Evolutionary conservation across 2,329 filamentous ascomycete species (phyloP), one percentile per base, ranked within the genome.

Genomic region (Aspergillus calidoustus): DNA sequence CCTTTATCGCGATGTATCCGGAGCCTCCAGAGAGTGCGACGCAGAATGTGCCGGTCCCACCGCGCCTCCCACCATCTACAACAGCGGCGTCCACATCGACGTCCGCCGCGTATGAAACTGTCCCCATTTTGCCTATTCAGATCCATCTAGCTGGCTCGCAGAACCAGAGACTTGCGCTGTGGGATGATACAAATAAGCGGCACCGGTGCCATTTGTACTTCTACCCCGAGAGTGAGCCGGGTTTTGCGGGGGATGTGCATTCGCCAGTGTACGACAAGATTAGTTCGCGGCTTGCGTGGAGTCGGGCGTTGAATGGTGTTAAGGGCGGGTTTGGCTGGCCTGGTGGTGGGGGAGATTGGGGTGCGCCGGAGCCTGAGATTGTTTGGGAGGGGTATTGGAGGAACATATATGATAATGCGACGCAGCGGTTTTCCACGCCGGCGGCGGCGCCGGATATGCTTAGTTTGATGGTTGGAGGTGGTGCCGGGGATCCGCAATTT

Each of bases 181-280:
- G 68, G 56, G 63, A 66, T n/a, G 60, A 63, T 15, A 76, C 70
- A 54, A 65, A 63, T 30, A 75, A 73, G 59, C 67, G 70, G 5
- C 73, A 75, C 52, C 67, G 68, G 11, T 75, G 73, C 48, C 66
- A 75, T 53, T 57, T 81, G 13, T 87, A 83, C 71, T 79, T 80
- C 4, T 88, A 88, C 70, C 80, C 82, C 2, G 81, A 81, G 55
- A 84, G 76, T 0, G 77, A 83, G 46, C 74, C 84, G 0, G 89
- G 90, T 0, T 92, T 92, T 62, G 89, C 89, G 0, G 89, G 92
- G 74, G 81, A 83, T 22, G 83, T 88, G 50, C 71, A 89, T 13
- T 83, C 88, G 9, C 38, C 48, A 2, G 82, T 87, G 64, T 90
- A 86, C 66, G 84, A 91, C 64, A 79, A 81, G 3, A 80, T 89